These are phyloP conservation scores for Ustilago hordei DNA, from an alignment of 1,284 basidiomycete species.

Conservation along the genomic window DNA sequence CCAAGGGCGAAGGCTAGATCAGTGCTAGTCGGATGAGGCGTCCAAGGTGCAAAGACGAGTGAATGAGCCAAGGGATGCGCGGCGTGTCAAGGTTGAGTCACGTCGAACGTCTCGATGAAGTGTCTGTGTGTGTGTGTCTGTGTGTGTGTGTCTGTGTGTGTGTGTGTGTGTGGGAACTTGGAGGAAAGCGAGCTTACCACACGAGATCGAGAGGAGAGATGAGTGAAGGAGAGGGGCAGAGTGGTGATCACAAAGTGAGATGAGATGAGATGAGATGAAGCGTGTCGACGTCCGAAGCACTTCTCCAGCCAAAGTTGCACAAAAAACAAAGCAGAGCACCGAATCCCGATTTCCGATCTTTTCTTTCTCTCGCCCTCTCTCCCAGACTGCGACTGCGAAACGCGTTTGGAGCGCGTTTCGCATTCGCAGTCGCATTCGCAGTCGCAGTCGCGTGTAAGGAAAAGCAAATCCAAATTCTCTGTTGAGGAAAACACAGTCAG, in stretches of 20 bases:
- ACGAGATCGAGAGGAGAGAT: not conserved
- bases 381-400: too few relatives aligned
- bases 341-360: not conserved
- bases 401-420: not conserved
- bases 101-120: slow-evolving; percentile 6
- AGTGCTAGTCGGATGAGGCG: not conserved
- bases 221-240: slow-evolving; percentile 1
- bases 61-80: not conserved
- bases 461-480: not conserved
- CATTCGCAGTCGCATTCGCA: not conserved
- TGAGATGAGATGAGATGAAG: slow-evolving; percentile 7
- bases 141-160: too few relatives aligned
- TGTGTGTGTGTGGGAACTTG: not conserved
- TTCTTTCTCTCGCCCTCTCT: not conserved
- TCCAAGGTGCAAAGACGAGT: not conserved
- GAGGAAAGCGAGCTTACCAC: not conserved
- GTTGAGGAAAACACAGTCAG: too few relatives aligned
- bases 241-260: not conserved
- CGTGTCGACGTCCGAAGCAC: not conserved
- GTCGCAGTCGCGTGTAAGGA: slow-evolving; percentile 4
- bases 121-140: not conserved
- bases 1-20: not conserved
- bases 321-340: not conserved
- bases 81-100: not conserved
- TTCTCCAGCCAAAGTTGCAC: not conserved